phyloP scores from a whole-genome alignment of 805 yeast species.

The Yarrowia sp. region DNA sequence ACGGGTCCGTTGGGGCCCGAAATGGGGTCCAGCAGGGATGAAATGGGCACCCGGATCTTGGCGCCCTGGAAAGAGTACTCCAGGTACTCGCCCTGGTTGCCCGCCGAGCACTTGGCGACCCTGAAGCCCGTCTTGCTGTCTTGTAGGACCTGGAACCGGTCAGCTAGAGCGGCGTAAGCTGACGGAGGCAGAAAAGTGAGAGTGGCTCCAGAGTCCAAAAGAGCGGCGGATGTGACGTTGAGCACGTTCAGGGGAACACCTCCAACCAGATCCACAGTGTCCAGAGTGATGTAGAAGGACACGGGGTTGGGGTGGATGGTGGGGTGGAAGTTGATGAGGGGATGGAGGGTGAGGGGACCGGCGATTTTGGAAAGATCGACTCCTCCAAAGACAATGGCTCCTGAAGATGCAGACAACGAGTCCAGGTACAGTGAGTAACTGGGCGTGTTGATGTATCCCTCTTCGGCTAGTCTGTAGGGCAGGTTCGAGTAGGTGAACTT shows the following conservation, averaged over 20 bases:
- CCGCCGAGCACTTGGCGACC: constrained; percentile 1
- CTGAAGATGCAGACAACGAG: constrained; percentile 35
- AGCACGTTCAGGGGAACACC: constrained; percentile 26
- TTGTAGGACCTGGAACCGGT: background rate
- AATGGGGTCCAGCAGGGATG: constrained; percentile 49
- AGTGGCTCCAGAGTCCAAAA: constrained; percentile 60
- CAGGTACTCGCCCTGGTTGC: constrained; percentile 68
- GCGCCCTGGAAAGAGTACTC: constrained; percentile 89
- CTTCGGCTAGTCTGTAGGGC: constrained; percentile 36
- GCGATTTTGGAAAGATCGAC: constrained; percentile 43
- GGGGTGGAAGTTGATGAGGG: constrained; percentile 33
- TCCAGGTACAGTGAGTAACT: constrained; percentile 47
- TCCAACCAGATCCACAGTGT: constrained; percentile 28
- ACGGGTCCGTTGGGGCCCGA: background rate
- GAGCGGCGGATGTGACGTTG: constrained; percentile 27
- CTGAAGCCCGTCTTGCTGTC: constrained; percentile 24
- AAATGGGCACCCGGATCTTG: constrained; percentile 83
- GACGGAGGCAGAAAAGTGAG: constrained; percentile 47
- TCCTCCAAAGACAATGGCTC: constrained; percentile 45
- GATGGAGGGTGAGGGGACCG: constrained; percentile 38
- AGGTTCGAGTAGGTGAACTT: constrained; percentile 31
- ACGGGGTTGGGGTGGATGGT: background rate
- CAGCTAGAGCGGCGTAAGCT: background rate
- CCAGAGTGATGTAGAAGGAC: constrained; percentile 5
- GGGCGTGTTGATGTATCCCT: constrained; percentile 42